phyloP scores from a whole-genome alignment of 1,139 yeast species.

The Candida freyschussii region DNA sequence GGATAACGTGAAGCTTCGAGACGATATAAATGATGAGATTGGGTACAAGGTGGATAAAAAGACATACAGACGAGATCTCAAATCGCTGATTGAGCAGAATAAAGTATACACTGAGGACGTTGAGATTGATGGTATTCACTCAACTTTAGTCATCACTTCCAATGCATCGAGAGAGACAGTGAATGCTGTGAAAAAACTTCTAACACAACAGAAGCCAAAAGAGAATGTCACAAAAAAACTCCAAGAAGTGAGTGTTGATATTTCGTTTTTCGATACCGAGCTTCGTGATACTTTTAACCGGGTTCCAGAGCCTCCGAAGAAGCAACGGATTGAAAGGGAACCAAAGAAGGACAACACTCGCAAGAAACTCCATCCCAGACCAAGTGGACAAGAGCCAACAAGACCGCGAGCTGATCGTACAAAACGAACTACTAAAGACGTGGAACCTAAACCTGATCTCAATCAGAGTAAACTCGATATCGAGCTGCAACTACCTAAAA shows the following conservation, averaged over 20 bases:
- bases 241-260: constrained; percentile 16
- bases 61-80: constrained; percentile 27
- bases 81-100: constrained; percentile 23
- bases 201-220: constrained; percentile 5
- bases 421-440: too few relatives aligned
- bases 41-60: constrained; percentile 30
- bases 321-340: constrained; percentile 2
- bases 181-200: constrained; percentile 5
- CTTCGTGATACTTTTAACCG: constrained; percentile 12
- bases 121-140: constrained; percentile 1
- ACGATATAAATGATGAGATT: constrained; percentile 22
- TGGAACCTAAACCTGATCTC: too few relatives aligned
- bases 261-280: constrained; percentile 24
- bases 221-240: not conserved
- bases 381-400: too few relatives aligned
- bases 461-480: too few relatives aligned
- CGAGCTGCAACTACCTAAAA: not conserved
- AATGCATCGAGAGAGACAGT: constrained; percentile 12
- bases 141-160: constrained; percentile 13
- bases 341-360: constrained; percentile 1
- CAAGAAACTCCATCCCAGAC: too few relatives aligned
- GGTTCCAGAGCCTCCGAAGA: constrained; percentile 6
- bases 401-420: too few relatives aligned
- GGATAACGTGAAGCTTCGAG: constrained; percentile 25
- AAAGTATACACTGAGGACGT: constrained; percentile 21